Evolutionary conservation across 202 grass and related monocot species (phyloP).

Genomic region (Panicum hallii): DNA sequence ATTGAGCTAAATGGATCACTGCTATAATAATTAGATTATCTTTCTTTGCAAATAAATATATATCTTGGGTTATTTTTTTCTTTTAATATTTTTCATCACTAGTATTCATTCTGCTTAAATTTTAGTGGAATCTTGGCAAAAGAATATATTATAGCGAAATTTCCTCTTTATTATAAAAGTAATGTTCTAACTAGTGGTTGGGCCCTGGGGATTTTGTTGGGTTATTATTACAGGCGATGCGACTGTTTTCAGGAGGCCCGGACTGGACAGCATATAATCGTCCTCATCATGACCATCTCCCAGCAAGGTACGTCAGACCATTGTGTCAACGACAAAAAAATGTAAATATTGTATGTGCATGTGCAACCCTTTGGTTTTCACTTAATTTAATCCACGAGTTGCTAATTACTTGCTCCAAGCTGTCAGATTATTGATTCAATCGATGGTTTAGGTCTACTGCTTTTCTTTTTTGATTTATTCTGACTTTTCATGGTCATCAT

Average conservation of each 20-base stretch:
- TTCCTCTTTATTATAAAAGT: too few species aligned
- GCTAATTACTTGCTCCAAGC: background rate
- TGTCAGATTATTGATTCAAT: background rate
- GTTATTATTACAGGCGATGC: conserved; percentile 32
- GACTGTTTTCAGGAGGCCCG: conserved; percentile 36
- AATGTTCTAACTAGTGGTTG: too few species aligned
- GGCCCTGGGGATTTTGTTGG: background rate
- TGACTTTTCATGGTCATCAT: background rate
- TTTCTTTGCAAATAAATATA: too few species aligned
- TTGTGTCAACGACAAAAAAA: background rate
- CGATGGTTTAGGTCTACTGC: background rate
- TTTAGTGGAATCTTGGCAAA: too few species aligned
- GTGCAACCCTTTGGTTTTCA: too few species aligned
- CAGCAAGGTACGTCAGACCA: conserved; percentile 13
- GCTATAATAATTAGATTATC: background rate
- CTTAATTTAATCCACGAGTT: background rate
- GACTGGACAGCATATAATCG: conserved; percentile 50
- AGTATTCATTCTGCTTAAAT: too few species aligned
- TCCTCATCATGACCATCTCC: conserved; percentile 47
- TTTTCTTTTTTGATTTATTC: background rate
- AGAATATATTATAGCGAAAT: too few species aligned
- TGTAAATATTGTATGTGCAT: background rate
- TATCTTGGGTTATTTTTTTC: too few species aligned
- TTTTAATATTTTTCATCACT: too few species aligned
- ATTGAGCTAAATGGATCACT: background rate